phyloP scores from a whole-genome alignment of 768 basidiomycete genomes.

The Rhodotorula babjevae region DNA sequence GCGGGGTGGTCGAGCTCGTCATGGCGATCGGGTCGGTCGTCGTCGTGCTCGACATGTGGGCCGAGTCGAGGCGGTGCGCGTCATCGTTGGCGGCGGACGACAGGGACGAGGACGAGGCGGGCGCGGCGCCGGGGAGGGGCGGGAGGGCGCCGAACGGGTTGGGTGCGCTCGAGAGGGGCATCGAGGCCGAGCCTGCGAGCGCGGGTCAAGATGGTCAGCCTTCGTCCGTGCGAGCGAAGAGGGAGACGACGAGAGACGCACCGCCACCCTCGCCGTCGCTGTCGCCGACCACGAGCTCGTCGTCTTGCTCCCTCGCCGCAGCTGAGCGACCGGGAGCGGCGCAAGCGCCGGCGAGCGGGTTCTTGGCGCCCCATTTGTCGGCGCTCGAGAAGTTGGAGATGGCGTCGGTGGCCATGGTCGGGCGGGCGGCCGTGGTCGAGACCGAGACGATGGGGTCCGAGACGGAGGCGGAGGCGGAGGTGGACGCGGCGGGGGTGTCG shows the following conservation, averaged over 20 bases:
- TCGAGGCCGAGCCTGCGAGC: too few species aligned
- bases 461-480: neutral
- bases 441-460: neutral
- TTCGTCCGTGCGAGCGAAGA: too few species aligned
- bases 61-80: too few species aligned
- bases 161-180: neutral
- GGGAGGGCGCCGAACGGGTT: neutral
- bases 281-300: conserved; percentile 3
- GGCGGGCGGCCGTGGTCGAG: neutral
- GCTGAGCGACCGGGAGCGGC: too few species aligned
- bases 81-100: too few species aligned
- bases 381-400: neutral
- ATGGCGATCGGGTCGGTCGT: conserved; percentile 8
- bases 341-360: neutral
- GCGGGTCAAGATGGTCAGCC: neutral
- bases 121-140: neutral
- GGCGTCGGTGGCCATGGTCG: neutral
- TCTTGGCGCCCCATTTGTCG: neutral
- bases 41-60: neutral
- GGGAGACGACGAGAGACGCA: neutral
- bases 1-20: neutral
- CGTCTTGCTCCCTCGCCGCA: too few species aligned
- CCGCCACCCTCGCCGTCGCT: conserved; percentile 29
- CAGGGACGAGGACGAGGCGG: neutral
- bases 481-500: neutral